Conservation (phyloP, 1,139 yeast species). For the Candida gigantensis region DNA sequence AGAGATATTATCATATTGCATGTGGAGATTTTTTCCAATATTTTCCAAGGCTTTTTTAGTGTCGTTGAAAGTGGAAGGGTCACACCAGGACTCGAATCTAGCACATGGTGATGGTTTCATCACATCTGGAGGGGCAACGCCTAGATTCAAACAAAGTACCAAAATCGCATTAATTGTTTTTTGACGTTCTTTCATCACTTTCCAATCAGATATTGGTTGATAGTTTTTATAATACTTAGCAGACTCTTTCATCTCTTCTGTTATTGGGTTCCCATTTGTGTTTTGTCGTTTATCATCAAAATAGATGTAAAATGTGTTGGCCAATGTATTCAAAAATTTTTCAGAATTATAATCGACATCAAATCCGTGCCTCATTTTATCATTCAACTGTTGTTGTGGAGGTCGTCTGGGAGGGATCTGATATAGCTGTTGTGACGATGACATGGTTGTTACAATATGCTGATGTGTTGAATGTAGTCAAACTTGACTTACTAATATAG, state of each 20-base stretch:
- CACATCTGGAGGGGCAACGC: conserved; percentile 97
- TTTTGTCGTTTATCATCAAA: conserved; percentile 89
- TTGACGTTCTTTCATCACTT: conserved; percentile 83
- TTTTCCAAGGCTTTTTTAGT: conserved; percentile 90
- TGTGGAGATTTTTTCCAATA: conserved; percentile 83
- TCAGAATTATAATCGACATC: conserved; percentile 68
- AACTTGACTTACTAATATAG: no score
- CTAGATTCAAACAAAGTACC: conserved; percentile 84
- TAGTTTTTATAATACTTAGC: conserved; percentile 51
- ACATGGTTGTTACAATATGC: conserved; percentile 3
- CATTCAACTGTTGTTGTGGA: conserved; percentile 49
- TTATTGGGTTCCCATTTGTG: conserved; percentile 85
- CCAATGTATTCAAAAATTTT: conserved; percentile 63
- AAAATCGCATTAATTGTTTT: conserved; percentile 95
- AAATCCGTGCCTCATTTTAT: conserved; percentile 76
- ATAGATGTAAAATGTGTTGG: conserved; percentile 74
- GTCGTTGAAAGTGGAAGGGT: conserved; percentile 81
- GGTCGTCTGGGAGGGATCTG: conserved; percentile 30
- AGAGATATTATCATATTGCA: conserved; percentile 87
- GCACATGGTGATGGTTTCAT: conserved; percentile 95
- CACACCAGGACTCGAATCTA: conserved; percentile 89
- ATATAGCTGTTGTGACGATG: conserved; percentile 2
- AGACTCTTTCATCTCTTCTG: conserved; percentile 49
- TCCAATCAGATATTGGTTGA: conserved; percentile 87
- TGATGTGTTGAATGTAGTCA: no score